These are phyloP conservation scores for Yueomyces sinensis DNA, from an alignment of 805 yeast genomes.

Conservation along the genomic window DNA sequence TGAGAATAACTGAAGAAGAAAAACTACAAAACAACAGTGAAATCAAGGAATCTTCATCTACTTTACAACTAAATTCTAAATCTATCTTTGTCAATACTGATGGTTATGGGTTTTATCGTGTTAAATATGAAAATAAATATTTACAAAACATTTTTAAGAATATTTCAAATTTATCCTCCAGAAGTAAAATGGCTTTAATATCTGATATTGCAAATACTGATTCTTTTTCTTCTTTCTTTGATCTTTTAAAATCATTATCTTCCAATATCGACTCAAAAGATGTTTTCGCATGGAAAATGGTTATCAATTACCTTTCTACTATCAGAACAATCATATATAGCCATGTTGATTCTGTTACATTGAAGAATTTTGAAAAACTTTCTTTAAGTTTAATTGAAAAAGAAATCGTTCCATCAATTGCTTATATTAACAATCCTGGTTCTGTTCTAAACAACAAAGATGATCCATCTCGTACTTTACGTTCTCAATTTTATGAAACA, in stretches of 20 bases:
- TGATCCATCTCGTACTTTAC: conserved; percentile 15
- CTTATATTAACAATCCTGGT: conserved; percentile 19
- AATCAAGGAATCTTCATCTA: background rate
- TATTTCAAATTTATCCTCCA: conserved; percentile 27
- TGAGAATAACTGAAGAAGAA: conserved; percentile 16
- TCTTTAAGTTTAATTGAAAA: conserved; percentile 33
- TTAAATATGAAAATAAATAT: conserved; percentile 34
- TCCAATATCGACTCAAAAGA: conserved; percentile 4
- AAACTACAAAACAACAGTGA: background rate
- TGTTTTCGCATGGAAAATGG: conserved; percentile 30
- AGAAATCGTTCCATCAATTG: conserved; percentile 30
- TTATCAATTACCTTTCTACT: conserved; percentile 13
- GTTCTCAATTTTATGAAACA: conserved; percentile 19
- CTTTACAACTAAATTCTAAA: background rate
- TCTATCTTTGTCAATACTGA: conserved; percentile 36
- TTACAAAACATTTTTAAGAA: conserved; percentile 28
- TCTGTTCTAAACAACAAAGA: conserved; percentile 18
- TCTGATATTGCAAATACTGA: conserved; percentile 45
- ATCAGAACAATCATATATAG: conserved; percentile 4
- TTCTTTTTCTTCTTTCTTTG: conserved; percentile 23
- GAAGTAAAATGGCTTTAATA: conserved; percentile 40
- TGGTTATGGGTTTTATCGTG: conserved; percentile 40
- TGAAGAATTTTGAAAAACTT: conserved; percentile 12
- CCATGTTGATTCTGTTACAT: conserved; percentile 11
- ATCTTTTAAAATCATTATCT: conserved; percentile 2